Evolutionary conservation across 345 rosid genomes (phyloP).

Genomic region (Aethionema arabicum): DNA sequence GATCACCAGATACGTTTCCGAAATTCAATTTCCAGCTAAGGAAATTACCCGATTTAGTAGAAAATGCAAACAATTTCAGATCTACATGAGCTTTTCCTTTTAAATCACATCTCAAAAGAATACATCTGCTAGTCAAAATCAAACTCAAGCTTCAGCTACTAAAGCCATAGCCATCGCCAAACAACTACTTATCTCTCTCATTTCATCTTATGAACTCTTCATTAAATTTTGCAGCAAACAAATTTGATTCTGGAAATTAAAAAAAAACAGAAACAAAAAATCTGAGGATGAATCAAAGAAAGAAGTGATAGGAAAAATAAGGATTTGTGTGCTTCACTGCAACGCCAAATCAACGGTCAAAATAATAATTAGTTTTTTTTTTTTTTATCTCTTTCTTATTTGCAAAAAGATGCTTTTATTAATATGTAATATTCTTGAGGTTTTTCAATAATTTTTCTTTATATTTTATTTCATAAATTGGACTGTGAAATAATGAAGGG

Average conservation of each 20-base stretch:
- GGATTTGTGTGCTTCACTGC: slow-evolving; percentile 31
- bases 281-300: slow-evolving; percentile 6
- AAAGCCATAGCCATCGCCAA: slow-evolving; percentile 18
- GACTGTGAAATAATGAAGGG: no score
- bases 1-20: slow-evolving; percentile 19
- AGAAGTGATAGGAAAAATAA: not conserved
- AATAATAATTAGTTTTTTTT: not conserved
- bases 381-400: slow-evolving; percentile 8
- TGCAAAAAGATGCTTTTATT: no score
- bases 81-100: slow-evolving; percentile 4
- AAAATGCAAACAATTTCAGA: slow-evolving; percentile 27
- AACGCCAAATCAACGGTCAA: slow-evolving; percentile 42
- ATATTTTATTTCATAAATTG: no score
- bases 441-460: no score
- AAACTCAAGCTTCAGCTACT: slow-evolving; percentile 13
- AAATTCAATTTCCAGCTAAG: slow-evolving; percentile 24
- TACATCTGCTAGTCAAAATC: slow-evolving; percentile 18
- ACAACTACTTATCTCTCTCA: not conserved
- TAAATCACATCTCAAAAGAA: not conserved
- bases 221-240: slow-evolving; percentile 9
- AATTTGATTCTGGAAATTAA: slow-evolving; percentile 23
- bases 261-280: slow-evolving; percentile 3
- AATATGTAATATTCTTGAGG: no score
- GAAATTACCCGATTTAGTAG: slow-evolving; percentile 17
- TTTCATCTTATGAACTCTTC: not conserved